A percentile compares a stretch with the other conserved stretches of the same genome.
phyloP scores from a whole-genome alignment of 2,329 filamentous ascomycete genomes.

The Clonostachys byssicola region DNA sequence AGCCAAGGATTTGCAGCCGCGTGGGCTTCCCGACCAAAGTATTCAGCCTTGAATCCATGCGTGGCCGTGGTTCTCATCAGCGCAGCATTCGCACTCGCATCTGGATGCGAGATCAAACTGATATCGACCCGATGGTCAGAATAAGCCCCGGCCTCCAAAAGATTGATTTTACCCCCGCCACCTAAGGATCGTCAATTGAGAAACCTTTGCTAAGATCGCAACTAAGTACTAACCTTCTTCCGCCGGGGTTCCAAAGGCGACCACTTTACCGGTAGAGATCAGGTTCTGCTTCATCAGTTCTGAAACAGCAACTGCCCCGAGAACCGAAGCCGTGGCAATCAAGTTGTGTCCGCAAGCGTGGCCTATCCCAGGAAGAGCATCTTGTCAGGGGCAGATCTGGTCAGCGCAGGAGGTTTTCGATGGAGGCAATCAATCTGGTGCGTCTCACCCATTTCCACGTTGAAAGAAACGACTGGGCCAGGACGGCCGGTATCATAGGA shows the following conservation, averaged over 20 bases:
- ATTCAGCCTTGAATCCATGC: conserved; percentile 19
- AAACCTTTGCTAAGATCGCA: too few species aligned
- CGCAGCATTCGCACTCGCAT: neutral
- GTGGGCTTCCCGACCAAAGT: conserved; percentile 24
- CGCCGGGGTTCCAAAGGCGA: conserved; percentile 33
- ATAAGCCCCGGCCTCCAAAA: conserved; percentile 15
- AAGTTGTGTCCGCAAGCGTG: conserved; percentile 41
- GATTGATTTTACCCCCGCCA: conserved; percentile 28
- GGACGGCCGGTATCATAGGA: conserved; percentile 25
- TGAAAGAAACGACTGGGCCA: conserved; percentile 33
- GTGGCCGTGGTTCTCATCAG: too few species aligned
- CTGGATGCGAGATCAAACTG: conserved; percentile 19
- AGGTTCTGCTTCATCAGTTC: conserved; percentile 19
- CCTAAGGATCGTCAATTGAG: conserved; percentile 6
- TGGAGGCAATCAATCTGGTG: conserved; percentile 5
- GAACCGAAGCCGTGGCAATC: conserved; percentile 31
- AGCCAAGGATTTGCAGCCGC: conserved; percentile 29
- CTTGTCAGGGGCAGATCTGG: conserved; percentile 30
- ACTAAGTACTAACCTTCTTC: conserved; percentile 18
- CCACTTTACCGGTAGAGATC: conserved; percentile 20
- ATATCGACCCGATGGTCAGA: conserved; percentile 10
- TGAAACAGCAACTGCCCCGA: conserved; percentile 28
- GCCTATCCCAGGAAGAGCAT: conserved; percentile 38
- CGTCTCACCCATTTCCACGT: conserved; percentile 23
- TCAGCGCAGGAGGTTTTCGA: conserved; percentile 29